These are phyloP conservation scores for Dentipellis fragilis DNA, from an alignment of 768 basidiomycete species.

Conservation along the genomic window DNA sequence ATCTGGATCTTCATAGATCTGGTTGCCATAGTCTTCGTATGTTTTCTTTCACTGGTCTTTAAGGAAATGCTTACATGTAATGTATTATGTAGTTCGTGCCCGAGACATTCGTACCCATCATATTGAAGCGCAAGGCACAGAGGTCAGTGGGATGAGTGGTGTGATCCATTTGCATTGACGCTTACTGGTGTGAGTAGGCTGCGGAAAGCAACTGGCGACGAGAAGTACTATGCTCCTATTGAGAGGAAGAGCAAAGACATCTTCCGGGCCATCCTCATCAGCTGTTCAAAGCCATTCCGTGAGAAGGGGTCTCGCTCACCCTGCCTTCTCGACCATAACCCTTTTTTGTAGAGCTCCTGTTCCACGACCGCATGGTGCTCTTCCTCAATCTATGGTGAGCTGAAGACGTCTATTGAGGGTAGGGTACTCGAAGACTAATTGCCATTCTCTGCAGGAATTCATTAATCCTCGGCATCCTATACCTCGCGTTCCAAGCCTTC, in stretches of 20 bases:
- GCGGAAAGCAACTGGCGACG: constrained; percentile 45
- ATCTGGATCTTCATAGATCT: constrained; percentile 60
- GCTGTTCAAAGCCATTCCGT: constrained; percentile 69
- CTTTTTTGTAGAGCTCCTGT: constrained; percentile 40
- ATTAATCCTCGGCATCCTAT: constrained; percentile 32
- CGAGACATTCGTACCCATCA: constrained; percentile 59
- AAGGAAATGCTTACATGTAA: background rate
- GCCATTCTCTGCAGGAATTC: constrained; percentile 22
- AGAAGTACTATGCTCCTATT: constrained; percentile 44
- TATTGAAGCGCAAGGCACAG: constrained; percentile 50
- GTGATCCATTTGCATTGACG: background rate
- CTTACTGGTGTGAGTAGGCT: constrained; percentile 25
- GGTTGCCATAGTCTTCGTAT: constrained; percentile 40
- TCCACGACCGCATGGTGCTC: constrained; percentile 69
- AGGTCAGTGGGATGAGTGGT: too few species aligned
- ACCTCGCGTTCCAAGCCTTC: constrained; percentile 47
- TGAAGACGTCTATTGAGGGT: background rate
- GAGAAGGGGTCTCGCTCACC: constrained; percentile 17
- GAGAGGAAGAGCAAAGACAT: constrained; percentile 43
- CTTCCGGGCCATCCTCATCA: constrained; percentile 36
- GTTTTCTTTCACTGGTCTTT: constrained; percentile 8
- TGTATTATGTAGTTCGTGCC: constrained; percentile 40
- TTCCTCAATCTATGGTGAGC: constrained; percentile 59
- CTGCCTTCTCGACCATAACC: background rate
- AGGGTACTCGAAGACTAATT: background rate